Conservation (phyloP, 768 basidiomycete species). For the Tephrocybe sp. region DNA sequence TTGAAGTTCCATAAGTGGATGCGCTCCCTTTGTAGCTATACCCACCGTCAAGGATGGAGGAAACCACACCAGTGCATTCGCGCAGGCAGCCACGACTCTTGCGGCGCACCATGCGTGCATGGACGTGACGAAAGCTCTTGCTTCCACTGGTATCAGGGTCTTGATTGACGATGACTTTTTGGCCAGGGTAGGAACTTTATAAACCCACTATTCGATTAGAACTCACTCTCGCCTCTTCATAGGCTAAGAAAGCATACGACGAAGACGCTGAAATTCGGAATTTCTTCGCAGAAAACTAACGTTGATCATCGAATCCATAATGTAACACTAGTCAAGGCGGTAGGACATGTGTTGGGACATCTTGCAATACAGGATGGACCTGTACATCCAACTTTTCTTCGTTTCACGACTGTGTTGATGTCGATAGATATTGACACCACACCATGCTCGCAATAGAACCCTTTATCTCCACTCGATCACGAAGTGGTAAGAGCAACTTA, state of each 20-base stretch:
- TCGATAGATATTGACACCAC: no score
- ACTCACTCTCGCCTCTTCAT: not conserved
- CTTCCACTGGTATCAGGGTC: conserved; percentile 65
- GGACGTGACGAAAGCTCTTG: conserved; percentile 67
- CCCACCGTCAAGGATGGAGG: conserved; percentile 71
- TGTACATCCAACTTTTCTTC: no score
- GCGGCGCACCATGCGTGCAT: conserved; percentile 66
- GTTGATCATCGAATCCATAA: no score
- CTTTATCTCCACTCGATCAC: no score
- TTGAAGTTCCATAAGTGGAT: not conserved
- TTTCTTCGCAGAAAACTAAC: conserved; percentile 4
- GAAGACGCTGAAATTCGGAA: conserved; percentile 31
- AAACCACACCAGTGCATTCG: conserved; percentile 73
- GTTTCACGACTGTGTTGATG: no score
- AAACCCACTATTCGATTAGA: not conserved
- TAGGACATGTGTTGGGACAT: no score
- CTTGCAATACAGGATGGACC: no score
- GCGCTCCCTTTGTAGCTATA: conserved; percentile 48
- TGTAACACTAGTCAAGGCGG: no score
- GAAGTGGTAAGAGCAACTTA: no score
- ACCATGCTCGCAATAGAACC: no score
- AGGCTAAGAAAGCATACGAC: conserved; percentile 51
- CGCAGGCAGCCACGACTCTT: conserved; percentile 56
- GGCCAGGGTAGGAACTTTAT: conserved; percentile 15
- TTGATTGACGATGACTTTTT: conserved; percentile 68